Conservation (phyloP, 768 basidiomycete species). For the Boletus edulis region DNA sequence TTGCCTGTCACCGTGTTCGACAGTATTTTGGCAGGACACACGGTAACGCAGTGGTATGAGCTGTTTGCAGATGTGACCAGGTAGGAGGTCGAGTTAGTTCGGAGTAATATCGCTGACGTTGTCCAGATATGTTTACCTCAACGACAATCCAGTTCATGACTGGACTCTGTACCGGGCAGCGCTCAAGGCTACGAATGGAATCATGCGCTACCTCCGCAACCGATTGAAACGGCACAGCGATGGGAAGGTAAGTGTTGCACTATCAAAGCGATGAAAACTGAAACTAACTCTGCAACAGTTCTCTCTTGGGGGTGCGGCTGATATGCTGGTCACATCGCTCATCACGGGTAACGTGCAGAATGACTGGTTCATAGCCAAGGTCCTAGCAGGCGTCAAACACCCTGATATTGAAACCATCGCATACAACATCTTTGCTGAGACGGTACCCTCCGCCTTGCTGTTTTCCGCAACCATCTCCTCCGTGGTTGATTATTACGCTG, state of each 20-base stretch:
- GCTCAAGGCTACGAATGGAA: slow-evolving; percentile 22
- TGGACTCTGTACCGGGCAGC: slow-evolving; percentile 32
- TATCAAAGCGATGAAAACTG: neutral
- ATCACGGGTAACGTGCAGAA: slow-evolving; percentile 24
- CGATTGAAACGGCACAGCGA: slow-evolving; percentile 20
- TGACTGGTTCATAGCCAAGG: slow-evolving; percentile 16
- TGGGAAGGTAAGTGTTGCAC: slow-evolving; percentile 17
- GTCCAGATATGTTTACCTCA: slow-evolving; percentile 37
- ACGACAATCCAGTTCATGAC: slow-evolving; percentile 30
- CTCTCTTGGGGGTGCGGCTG: slow-evolving; percentile 21
- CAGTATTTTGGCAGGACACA: slow-evolving; percentile 38
- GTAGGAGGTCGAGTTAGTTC: slow-evolving; percentile 15
- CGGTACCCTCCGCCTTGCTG: slow-evolving; percentile 52
- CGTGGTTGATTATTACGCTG: slow-evolving; percentile 60
- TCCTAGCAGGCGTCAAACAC: slow-evolving; percentile 6
- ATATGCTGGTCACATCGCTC: slow-evolving; percentile 18
- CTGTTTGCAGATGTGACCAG: slow-evolving; percentile 46
- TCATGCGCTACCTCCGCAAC: slow-evolving; percentile 23
- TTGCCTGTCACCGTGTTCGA: slow-evolving; percentile 37
- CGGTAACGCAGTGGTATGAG: slow-evolving; percentile 43
- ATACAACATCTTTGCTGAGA: slow-evolving; percentile 48
- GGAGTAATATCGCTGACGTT: neutral
- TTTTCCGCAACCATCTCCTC: slow-evolving; percentile 56
- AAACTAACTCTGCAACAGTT: neutral
- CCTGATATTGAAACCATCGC: slow-evolving; percentile 38